Evolutionary conservation across 129 eudicot species (phyloP), one percentile per base, ranked within the genome.

Genomic region (Artemisia argyi): DNA sequence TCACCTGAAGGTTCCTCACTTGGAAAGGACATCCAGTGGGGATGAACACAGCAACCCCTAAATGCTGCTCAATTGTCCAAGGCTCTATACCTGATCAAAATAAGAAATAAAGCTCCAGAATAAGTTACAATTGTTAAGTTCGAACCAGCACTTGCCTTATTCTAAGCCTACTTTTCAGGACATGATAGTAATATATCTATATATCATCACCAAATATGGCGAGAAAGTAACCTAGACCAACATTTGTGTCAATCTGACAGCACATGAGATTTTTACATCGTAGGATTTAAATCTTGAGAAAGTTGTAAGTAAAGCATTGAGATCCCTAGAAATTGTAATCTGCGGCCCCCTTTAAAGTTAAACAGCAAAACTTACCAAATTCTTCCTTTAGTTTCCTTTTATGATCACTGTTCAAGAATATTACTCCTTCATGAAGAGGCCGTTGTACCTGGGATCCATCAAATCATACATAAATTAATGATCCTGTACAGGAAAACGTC

Each of bases 21-120:
- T 95, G 99, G 64, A 83, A 88, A 78, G 99, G 99, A 68, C 97
- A 90, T 65, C 99, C 99, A 80, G 99, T 84, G 17, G 99, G 99
- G 56, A 95, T 78, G 77, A 95, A 95, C 39, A 95, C 86, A 75
- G 99, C 99, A 76, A 88, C 87, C 64, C 99, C 99, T 52, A 88
- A 32, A 75, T 91, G 84, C 82, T 95, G 99, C 79, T 95, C 84
- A 73, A 95, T 86, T 65, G 97, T 83, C 97, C 99, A 95, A 61
- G 99, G 95, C 78, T 95, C 96, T 69, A 95, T 66, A 79, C 95
- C 99, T 95, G 84, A 70, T 48, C 72, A 82, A 71, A 48, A 64
- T 51, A 49, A 2, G n/a, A 80, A 5, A 28, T 22, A 81, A 24
- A 50, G 58, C 24, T 52, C 26, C 18, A 35, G 9, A 1, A 66